phyloP scores from a whole-genome alignment of 2,329 filamentous ascomycete species.

The Pezicula neosporulosa region DNA sequence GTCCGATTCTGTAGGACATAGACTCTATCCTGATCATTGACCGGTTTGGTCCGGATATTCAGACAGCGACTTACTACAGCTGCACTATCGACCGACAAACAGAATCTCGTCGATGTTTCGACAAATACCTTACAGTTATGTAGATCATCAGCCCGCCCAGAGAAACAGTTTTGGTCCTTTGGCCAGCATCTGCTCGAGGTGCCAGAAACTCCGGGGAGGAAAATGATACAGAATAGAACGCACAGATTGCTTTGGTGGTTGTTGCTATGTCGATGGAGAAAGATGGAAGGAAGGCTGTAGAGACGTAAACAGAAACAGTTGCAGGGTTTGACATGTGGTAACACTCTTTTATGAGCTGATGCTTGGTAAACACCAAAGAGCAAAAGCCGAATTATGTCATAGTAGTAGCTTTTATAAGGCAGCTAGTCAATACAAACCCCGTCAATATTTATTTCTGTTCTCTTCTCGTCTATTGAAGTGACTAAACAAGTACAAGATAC shows the following conservation, averaged over 20 bases:
- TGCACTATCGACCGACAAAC: constrained; percentile 2
- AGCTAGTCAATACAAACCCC: too few species aligned
- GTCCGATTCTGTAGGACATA: constrained; percentile 1
- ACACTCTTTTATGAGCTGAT: constrained; percentile 1
- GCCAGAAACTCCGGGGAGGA: constrained; percentile 6
- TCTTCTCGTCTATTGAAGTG: too few species aligned
- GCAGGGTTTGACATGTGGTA: neutral
- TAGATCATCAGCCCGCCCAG: neutral
- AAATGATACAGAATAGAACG: constrained; percentile 10
- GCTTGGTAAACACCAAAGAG: too few species aligned
- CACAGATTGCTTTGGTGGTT: constrained; percentile 2
- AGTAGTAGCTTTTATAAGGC: too few species aligned
- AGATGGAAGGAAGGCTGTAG: neutral
- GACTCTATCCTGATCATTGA: neutral
- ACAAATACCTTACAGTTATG: neutral
- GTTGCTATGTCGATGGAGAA: constrained; percentile 5
- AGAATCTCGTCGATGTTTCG: constrained; percentile 11
- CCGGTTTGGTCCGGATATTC: constrained; percentile 4
- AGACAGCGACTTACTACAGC: constrained; percentile 5
- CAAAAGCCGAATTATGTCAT: too few species aligned
- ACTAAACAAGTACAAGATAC: too few species aligned
- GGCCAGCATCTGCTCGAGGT: neutral
- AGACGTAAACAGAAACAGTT: neutral
- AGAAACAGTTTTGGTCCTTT: neutral
- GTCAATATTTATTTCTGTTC: too few species aligned